A percentile compares a stretch with the other conserved stretches of the same genome.
These are phyloP conservation scores for Ampelocalamus luodianensis DNA, from an alignment of 176 grass and related monocot genomes.

Conservation along the genomic window DNA sequence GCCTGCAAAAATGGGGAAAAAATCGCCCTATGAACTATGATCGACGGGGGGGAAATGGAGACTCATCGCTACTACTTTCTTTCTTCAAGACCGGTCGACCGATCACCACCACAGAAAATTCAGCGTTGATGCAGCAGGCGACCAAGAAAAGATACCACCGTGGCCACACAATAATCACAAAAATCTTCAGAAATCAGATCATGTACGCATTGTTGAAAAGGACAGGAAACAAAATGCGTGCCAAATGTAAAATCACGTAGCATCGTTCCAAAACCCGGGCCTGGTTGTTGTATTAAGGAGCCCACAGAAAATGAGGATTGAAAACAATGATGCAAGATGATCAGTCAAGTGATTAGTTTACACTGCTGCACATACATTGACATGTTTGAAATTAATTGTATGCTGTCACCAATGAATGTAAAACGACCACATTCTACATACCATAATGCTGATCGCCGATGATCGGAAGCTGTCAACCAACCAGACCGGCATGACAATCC, in stretches of 20 bases:
- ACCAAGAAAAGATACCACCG: background rate
- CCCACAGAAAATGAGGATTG: background rate
- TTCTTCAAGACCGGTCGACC: background rate
- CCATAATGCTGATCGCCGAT: background rate
- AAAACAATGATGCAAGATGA: background rate
- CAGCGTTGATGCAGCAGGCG: background rate
- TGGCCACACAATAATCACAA: background rate
- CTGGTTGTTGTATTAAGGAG: background rate
- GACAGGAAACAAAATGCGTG: background rate
- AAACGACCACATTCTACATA: background rate
- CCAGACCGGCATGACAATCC: background rate
- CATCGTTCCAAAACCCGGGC: background rate
- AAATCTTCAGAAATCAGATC: background rate
- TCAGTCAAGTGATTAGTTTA: background rate
- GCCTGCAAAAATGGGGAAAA: slow-evolving; percentile 8
- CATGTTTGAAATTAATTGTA: background rate
- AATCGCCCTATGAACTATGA: background rate
- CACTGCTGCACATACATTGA: background rate
- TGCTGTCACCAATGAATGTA: background rate
- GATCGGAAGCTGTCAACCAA: background rate
- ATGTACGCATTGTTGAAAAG: background rate
- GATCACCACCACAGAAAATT: background rate
- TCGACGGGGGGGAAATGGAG: background rate
- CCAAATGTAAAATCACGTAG: background rate
- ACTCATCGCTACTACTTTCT: background rate